Conservation (phyloP, 2,329 filamentous ascomycete genomes). For the Tolypocladium guangdongense region DNA sequence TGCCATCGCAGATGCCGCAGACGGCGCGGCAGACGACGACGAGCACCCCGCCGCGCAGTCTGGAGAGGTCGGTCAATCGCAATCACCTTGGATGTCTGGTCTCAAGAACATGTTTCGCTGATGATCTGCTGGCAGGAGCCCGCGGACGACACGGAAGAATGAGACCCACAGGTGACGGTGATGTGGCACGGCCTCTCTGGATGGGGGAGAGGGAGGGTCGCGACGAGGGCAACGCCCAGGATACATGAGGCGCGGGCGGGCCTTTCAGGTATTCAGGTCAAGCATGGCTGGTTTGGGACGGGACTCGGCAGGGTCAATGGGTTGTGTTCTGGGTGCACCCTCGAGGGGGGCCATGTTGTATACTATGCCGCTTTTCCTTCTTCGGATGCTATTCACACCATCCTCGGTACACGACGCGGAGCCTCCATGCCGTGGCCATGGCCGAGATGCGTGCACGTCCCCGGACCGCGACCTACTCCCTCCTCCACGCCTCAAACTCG, state of each 20-base stretch:
- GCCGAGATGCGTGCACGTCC: background rate
- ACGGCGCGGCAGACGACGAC: background rate
- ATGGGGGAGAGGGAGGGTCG: background rate
- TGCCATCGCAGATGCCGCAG: slow-evolving; percentile 1
- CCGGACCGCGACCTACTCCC: slow-evolving; percentile 28
- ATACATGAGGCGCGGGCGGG: background rate
- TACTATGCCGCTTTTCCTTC: background rate
- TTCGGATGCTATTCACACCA: background rate
- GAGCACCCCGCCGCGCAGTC: slow-evolving; percentile 2
- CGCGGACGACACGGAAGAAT: slow-evolving; percentile 6
- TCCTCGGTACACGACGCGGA: background rate
- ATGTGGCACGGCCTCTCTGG: background rate
- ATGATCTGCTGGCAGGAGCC: slow-evolving; percentile 10
- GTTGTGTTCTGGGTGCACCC: too few species aligned
- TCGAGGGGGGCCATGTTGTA: background rate
- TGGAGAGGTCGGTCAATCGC: slow-evolving; percentile 15
- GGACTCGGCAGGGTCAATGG: background rate
- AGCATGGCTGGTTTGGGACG: background rate
- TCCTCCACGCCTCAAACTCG: slow-evolving; percentile 70
- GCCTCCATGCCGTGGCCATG: background rate
- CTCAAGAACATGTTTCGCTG: slow-evolving; percentile 15
- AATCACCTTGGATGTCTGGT: slow-evolving; percentile 9
- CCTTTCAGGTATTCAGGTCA: too few species aligned
- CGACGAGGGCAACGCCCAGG: background rate
- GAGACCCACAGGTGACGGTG: background rate